A percentile compares a stretch with the other conserved stretches of the same genome.
Conservation (phyloP, 805 yeast genomes). For the Saturnispora kantuleensis region DNA sequence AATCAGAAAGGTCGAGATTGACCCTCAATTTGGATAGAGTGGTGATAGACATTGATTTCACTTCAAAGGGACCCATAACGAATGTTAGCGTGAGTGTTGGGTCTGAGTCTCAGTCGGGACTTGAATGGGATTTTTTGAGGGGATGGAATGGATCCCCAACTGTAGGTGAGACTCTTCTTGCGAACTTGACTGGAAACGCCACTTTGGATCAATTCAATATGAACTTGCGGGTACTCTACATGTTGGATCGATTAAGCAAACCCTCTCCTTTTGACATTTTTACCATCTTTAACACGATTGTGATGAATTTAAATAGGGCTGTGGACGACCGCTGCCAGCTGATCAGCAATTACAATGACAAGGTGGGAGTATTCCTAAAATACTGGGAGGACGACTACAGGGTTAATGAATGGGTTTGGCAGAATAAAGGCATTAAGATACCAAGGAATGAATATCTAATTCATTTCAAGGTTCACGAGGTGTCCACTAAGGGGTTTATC, state of each 20-base stretch:
- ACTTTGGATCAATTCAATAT: conserved; percentile 27
- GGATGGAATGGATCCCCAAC: conserved; percentile 16
- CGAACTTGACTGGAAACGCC: conserved; percentile 19
- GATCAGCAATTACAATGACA: conserved; percentile 19
- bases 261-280: conserved; percentile 25
- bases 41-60: conserved; percentile 7
- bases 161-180: conserved; percentile 20
- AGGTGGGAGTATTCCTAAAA: conserved; percentile 26
- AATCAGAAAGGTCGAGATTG: conserved; percentile 3
- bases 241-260: conserved; percentile 24
- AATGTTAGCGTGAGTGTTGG: conserved; percentile 5
- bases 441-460: conserved; percentile 19
- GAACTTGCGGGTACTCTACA: conserved; percentile 25
- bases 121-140: conserved; percentile 8
- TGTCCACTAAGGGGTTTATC: conserved; percentile 9
- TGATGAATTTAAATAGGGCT: conserved; percentile 16
- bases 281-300: conserved; percentile 23
- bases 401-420: conserved; percentile 15
- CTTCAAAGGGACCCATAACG: not conserved
- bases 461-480: conserved; percentile 27
- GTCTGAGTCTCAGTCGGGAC: not conserved
- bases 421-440: conserved; percentile 12
- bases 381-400: conserved; percentile 26
- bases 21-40: conserved; percentile 7
- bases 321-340: not conserved